These are phyloP conservation scores for Xylaria sp. DNA, from an alignment of 2,329 filamentous ascomycete species.

Conservation along the genomic window DNA sequence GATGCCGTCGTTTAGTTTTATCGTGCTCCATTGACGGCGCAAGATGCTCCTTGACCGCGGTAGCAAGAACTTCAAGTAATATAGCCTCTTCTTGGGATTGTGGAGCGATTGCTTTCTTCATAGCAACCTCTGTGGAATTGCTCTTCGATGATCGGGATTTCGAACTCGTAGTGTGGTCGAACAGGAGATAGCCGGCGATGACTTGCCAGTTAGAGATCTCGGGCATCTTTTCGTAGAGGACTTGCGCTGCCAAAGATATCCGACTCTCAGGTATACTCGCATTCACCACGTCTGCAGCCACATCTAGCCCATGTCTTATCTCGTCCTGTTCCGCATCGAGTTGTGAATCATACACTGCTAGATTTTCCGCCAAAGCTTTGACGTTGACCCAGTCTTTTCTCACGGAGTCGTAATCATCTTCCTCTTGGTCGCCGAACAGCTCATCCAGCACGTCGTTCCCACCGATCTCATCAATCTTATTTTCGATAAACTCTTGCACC, in stretches of 20 bases:
- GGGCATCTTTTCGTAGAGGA: conserved; percentile 81
- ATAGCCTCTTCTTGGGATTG: conserved; percentile 82
- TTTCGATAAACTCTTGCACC: conserved; percentile 82
- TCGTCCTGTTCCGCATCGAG: conserved; percentile 66
- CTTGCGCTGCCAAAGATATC: conserved; percentile 86
- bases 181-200: conserved; percentile 88
- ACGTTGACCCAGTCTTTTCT: conserved; percentile 88
- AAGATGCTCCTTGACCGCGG: conserved; percentile 80
- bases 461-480: conserved; percentile 83
- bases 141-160: conserved; percentile 63
- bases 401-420: conserved; percentile 80
- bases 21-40: conserved; percentile 73
- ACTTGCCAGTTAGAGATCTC: conserved; percentile 89
- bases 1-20: conserved; percentile 64
- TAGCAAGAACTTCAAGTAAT: conserved; percentile 85
- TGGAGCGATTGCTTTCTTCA: conserved; percentile 79
- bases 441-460: conserved; percentile 82
- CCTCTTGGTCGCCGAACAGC: conserved; percentile 73
- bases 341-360: conserved; percentile 82
- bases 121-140: conserved; percentile 68
- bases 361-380: conserved; percentile 87
- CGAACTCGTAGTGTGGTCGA: conserved; percentile 81
- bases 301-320: conserved; percentile 58
- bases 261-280: conserved; percentile 78
- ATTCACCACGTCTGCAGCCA: conserved; percentile 66